A percentile compares a stretch with the other conserved stretches of the same genome.
These are phyloP conservation scores for Eucalyptus polyanthemos DNA, from an alignment of 345 rosid genomes.

Conservation along the genomic window DNA sequence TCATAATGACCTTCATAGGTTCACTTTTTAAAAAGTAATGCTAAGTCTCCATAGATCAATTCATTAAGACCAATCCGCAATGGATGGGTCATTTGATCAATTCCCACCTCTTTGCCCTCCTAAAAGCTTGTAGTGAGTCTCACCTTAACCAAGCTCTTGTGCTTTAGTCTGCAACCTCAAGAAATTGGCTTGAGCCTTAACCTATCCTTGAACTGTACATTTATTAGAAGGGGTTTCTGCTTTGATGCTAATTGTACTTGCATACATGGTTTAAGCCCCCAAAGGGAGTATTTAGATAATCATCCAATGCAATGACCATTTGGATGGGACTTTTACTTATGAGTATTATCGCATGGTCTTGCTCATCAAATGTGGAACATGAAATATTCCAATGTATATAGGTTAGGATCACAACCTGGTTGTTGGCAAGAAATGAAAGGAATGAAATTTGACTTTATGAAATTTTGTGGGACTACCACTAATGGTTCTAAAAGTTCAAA, in stretches of 20 bases:
- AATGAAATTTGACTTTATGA: not conserved
- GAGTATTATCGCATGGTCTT: not conserved
- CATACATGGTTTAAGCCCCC: not conserved
- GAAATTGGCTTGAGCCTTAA: not conserved
- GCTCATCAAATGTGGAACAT: not conserved
- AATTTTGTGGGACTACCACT: not conserved
- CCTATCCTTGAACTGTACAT: not conserved
- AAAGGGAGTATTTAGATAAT: not conserved
- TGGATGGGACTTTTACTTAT: not conserved
- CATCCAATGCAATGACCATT: not conserved
- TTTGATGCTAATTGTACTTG: not conserved
- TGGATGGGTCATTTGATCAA: not conserved
- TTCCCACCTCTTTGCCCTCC: not conserved
- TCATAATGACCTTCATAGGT: not conserved
- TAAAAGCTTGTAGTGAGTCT: not conserved
- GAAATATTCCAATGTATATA: not conserved
- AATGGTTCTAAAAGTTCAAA: not conserved
- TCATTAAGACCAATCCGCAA: not conserved
- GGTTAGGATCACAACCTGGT: not conserved
- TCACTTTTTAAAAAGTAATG: not conserved
- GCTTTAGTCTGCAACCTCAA: not conserved
- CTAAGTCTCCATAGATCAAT: not conserved
- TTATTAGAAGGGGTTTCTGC: not conserved
- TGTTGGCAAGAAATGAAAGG: not conserved
- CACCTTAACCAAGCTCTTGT: not conserved